Evolutionary conservation across 352 stramenopile genomes (phyloP), one percentile per base, ranked within the genome.

Genomic region (Elongisporangium undulatum): DNA sequence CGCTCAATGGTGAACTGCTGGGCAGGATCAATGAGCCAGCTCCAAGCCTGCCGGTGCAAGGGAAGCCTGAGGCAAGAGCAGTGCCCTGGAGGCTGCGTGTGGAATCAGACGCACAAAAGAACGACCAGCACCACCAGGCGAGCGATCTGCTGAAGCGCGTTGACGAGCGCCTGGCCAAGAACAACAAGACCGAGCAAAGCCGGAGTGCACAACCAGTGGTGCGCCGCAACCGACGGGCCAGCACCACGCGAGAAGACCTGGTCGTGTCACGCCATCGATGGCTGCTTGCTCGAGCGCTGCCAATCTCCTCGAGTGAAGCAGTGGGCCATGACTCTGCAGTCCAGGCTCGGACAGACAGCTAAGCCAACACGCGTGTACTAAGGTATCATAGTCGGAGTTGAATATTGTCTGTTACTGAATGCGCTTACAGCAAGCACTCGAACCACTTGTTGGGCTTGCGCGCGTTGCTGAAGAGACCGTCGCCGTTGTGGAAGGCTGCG

Each of bases 391-490:
- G n/a, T n/a, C n/a, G n/a, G n/a, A n/a, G n/a, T n/a, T 21, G 20
- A 10, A 20, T 13, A 41, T 34, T 54, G 13, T 60, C 23, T 19
- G 21, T n/a, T 54, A 21, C 41, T n/a, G 23, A 17, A n/a, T 24
- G 29, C 16, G 34, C 23, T 54, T 76, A 80, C 22, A 80, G 57
- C 45, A 71, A 45, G 23, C 75, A 83, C 60, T 85, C 72, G 54
- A 87, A 85, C 77, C 77, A 87, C 58, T 87, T 85, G 41, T 80
- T 59, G 2, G 77, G 77, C 56, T 87, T 87, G 58, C 80, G 63
- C n/a, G 62, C 62, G 39, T 67, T 69, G 49, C 74, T 71, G 38
- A 82, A 80, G 34, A 77, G 64, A 4, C 66, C 67, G 29, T 89
- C 79, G n/a, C 75, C 74, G 58, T 81, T 72, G 58, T 78, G 72